Conservation (phyloP, 164 flowering plant species). For the Hamamelis virginiana region DNA sequence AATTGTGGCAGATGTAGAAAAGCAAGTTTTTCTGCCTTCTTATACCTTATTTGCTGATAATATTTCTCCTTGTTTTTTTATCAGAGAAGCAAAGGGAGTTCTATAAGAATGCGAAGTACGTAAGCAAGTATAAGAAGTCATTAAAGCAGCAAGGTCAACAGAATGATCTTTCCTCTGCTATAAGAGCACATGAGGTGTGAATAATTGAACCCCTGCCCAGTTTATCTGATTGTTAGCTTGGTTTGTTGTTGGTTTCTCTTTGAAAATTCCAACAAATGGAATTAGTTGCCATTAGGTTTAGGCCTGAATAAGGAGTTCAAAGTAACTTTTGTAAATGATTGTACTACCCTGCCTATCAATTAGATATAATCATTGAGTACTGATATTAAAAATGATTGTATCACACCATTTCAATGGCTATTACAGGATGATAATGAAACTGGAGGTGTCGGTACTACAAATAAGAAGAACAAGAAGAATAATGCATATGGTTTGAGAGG, state of each 20-base stretch:
- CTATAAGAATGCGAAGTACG: conserved; percentile 76
- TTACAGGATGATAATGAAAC: conserved; percentile 35
- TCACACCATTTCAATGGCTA: conserved; percentile 1
- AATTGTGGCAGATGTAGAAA: not conserved
- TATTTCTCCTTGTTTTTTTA: not conserved
- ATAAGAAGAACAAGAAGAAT: conserved; percentile 24
- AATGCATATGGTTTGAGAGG: conserved; percentile 36
- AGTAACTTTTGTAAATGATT: not conserved
- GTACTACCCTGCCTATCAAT: not conserved
- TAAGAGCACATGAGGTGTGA: conserved; percentile 42
- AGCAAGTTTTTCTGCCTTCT: not conserved
- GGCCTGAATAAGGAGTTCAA: not conserved
- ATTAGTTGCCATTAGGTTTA: not conserved
- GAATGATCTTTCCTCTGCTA: conserved; percentile 17
- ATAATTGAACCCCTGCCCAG: not conserved
- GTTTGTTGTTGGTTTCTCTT: not conserved
- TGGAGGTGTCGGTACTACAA: conserved; percentile 12
- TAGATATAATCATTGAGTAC: not conserved
- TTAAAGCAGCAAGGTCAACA: conserved; percentile 48
- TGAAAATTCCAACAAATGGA: too few species aligned
- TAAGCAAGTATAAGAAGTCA: conserved; percentile 62
- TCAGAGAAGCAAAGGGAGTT: conserved; percentile 88
- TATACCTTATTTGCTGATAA: not conserved
- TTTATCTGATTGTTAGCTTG: not conserved
- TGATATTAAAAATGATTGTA: not conserved